Evolutionary conservation across 805 yeast genomes (phyloP), one percentile per base, ranked within the genome.

Genomic region (Wickerhamiella parazyma): DNA sequence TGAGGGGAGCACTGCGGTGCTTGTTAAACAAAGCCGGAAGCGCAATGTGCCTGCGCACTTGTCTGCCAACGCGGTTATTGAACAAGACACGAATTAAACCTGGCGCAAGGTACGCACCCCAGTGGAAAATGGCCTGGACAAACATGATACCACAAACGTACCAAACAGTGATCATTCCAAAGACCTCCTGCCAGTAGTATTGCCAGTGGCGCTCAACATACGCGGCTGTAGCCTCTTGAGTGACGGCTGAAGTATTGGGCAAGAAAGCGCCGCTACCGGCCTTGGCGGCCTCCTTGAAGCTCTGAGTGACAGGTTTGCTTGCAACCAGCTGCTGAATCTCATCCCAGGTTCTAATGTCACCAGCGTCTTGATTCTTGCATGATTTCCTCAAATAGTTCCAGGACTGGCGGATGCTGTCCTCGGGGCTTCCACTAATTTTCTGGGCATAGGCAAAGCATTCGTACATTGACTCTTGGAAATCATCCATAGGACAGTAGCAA

Each of bases 1-100:
- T 43, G 33, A 38, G 14, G n/a, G 46, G 42, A 5, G 14, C 22
- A 12, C 42, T 36, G 7, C 38, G 38, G 38, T 37, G 33, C 24
- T 24, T 37, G 12, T 25, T 19, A 31, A 43, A 24, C 16, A 38
- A 14, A 6, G 46, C 46, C 11, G 46, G 42, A 10, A 43, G 24
- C 4, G 33, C 39, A 9, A 43, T n/a, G 19, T 33, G 31, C 11
- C 35, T 24, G 11, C 46, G 33, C 14, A 24, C n/a, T 8, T 20
- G 14, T 6, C 46, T 20, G 17, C 42, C 37, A 6, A 33, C n/a
- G 4, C 31, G 19, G 21, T 20, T 38, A 18, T 38, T 38, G 35
- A 25, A n/a, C 9, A 21, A 4, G 12, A 38, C 29, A 12, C 42
- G 24, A 11, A 31, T 11, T 10, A 19, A 6, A 3, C 36, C 28